Evolutionary conservation across 805 yeast species (phyloP).

Genomic region (Wickerhamomyces chambardii): DNA sequence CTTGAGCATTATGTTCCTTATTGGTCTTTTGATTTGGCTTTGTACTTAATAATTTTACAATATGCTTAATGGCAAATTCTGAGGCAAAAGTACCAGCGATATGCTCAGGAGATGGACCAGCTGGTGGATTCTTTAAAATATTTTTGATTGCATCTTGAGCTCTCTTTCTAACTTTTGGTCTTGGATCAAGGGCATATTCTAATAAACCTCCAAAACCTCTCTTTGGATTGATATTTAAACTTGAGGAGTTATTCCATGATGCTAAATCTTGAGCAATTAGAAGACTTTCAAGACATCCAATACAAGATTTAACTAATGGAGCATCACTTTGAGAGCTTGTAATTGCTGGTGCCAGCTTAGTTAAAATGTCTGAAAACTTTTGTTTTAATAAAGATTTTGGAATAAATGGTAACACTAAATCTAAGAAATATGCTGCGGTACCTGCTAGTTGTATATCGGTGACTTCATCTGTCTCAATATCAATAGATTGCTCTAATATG

Average conservation of each 20-base stretch:
- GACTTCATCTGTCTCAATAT: slow-evolving; percentile 36
- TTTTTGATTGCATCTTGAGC: slow-evolving; percentile 81
- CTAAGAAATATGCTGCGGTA: slow-evolving; percentile 73
- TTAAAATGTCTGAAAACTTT: slow-evolving; percentile 69
- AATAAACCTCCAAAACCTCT: slow-evolving; percentile 75
- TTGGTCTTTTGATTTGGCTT: slow-evolving; percentile 24
- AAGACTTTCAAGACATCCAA: slow-evolving; percentile 78
- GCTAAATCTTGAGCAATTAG: slow-evolving; percentile 71
- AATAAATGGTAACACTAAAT: slow-evolving; percentile 66
- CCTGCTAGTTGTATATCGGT: slow-evolving; percentile 59
- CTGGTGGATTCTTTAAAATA: slow-evolving; percentile 56
- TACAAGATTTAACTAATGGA: slow-evolving; percentile 70
- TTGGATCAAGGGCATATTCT: slow-evolving; percentile 72
- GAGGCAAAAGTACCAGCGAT: slow-evolving; percentile 68
- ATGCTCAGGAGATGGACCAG: slow-evolving; percentile 72
- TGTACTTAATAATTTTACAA: slow-evolving; percentile 34
- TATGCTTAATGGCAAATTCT: slow-evolving; percentile 51
- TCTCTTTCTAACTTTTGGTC: slow-evolving; percentile 94
- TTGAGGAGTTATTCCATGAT: slow-evolving; percentile 60
- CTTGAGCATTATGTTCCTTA: slow-evolving; percentile 43
- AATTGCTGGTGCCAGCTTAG: slow-evolving; percentile 75
- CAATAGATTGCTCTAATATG: slow-evolving; percentile 64
- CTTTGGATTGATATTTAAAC: slow-evolving; percentile 50
- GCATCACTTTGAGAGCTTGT: slow-evolving; percentile 66
- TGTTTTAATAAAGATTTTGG: slow-evolving; percentile 62